These are phyloP conservation scores for Coriaria nepalensis DNA, from an alignment of 306 rosid genomes.

Conservation along the genomic window DNA sequence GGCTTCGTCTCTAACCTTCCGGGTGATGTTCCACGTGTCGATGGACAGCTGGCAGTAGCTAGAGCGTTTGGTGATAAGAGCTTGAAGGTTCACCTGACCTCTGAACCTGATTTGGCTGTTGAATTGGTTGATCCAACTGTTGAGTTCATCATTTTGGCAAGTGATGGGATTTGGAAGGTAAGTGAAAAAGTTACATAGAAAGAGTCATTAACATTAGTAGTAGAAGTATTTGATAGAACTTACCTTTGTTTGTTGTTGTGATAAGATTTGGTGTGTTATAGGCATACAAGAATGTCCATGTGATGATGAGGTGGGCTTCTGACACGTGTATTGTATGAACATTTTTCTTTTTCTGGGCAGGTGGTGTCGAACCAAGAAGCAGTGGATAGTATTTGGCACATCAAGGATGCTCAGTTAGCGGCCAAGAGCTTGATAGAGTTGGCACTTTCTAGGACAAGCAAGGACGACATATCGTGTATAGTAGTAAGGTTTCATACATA, in stretches of 20 bases:
- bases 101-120: slow-evolving; percentile 37
- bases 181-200: no score
- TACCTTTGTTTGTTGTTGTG: no score
- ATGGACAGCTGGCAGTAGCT: slow-evolving; percentile 57
- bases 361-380: slow-evolving; percentile 46
- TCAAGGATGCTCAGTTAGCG: slow-evolving; percentile 32
- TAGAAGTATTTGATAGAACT: no score
- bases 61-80: slow-evolving; percentile 59
- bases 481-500: slow-evolving; percentile 24
- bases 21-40: slow-evolving; percentile 69
- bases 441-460: slow-evolving; percentile 36
- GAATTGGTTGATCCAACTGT: slow-evolving; percentile 19
- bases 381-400: slow-evolving; percentile 27
- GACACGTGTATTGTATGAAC: no score
- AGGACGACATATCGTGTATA: slow-evolving; percentile 49
- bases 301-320: no score
- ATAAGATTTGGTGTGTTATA: no score
- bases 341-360: no score
- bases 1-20: slow-evolving; percentile 65
- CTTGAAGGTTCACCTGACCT: slow-evolving; percentile 51
- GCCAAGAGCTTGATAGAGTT: slow-evolving; percentile 37
- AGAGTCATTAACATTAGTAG: no score
- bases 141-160: slow-evolving; percentile 44
- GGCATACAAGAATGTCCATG: no score
- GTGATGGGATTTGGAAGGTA: slow-evolving; percentile 68